These are phyloP conservation scores for Leucosporidium scottii DNA, from an alignment of 768 basidiomycete species.

Conservation along the genomic window DNA sequence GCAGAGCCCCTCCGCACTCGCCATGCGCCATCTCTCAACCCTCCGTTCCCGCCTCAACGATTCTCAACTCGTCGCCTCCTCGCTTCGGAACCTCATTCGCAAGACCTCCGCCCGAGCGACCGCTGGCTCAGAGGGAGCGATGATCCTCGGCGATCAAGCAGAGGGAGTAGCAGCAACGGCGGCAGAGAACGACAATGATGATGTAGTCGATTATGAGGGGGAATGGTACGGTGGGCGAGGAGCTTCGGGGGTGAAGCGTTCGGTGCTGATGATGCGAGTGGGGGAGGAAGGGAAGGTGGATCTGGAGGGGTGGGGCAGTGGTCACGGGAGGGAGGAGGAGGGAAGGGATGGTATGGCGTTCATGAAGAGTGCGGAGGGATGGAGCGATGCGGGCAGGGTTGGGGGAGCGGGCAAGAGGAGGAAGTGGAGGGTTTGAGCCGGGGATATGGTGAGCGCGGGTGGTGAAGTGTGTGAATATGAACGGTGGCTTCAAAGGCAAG, in stretches of 20 bases:
- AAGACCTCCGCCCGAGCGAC: background rate
- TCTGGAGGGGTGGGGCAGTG: background rate
- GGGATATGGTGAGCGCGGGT: too few relatives aligned
- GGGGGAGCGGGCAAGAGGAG: too few relatives aligned
- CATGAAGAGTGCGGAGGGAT: too few relatives aligned
- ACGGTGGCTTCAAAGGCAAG: too few relatives aligned
- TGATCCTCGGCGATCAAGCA: too few relatives aligned
- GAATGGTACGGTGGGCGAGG: conserved; percentile 24
- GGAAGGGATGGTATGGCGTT: background rate
- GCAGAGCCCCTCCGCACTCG: conserved; percentile 17
- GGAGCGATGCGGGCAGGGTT: too few relatives aligned
- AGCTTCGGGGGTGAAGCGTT: background rate
- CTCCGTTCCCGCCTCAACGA: conserved; percentile 29
- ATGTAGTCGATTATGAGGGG: conserved; percentile 27
- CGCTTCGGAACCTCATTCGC: conserved; percentile 27
- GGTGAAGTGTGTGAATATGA: too few relatives aligned
- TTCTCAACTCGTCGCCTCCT: conserved; percentile 27
- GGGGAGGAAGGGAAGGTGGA: background rate
- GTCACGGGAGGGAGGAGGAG: background rate
- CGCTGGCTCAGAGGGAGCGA: background rate
- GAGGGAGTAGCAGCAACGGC: too few relatives aligned
- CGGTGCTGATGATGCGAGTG: conserved; percentile 7
- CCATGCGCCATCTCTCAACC: conserved; percentile 28
- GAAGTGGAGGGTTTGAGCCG: too few relatives aligned
- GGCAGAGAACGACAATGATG: conserved; percentile 2